Conservation (phyloP, 2,329 filamentous ascomycete species). For the Hortaea werneckii region DNA sequence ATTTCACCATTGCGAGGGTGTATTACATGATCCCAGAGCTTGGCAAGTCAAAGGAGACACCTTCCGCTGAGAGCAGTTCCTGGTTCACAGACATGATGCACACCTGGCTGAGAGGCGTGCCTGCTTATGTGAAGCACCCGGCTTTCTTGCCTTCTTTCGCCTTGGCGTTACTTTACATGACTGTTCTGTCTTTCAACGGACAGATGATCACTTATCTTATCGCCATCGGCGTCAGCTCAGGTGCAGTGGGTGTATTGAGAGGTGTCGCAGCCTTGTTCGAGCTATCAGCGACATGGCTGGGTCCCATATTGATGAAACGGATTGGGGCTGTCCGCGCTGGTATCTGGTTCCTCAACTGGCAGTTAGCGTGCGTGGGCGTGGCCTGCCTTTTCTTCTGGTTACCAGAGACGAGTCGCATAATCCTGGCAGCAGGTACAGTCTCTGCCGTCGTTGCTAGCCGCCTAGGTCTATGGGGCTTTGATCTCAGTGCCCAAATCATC, state of each 20-base stretch:
- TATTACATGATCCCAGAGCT: conserved; percentile 24
- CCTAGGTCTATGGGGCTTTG: conserved; percentile 39
- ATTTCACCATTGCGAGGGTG: conserved; percentile 42
- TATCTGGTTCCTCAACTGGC: conserved; percentile 61
- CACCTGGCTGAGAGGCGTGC: neutral
- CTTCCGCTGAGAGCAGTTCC: neutral
- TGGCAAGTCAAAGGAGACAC: conserved; percentile 3
- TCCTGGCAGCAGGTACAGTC: conserved; percentile 23
- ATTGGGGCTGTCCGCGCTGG: conserved; percentile 50
- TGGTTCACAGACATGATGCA: neutral
- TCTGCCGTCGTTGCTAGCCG: conserved; percentile 31
- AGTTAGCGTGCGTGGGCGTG: conserved; percentile 45
- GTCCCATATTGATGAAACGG: conserved; percentile 43
- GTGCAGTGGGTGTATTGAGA: conserved; percentile 45
- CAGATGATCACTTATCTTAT: conserved; percentile 58
- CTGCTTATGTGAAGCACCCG: conserved; percentile 42
- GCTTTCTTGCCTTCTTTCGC: conserved; percentile 53
- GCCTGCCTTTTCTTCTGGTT: conserved; percentile 27
- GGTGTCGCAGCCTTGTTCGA: conserved; percentile 47
- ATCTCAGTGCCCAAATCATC: conserved; percentile 37
- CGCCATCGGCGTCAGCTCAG: conserved; percentile 41
- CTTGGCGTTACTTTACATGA: conserved; percentile 51
- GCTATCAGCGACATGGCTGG: conserved; percentile 50
- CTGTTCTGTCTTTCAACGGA: conserved; percentile 48
- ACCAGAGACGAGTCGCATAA: conserved; percentile 3